These are phyloP conservation scores for Nepenthes gracilis DNA, from an alignment of 148 eudicot genomes.

Conservation along the genomic window DNA sequence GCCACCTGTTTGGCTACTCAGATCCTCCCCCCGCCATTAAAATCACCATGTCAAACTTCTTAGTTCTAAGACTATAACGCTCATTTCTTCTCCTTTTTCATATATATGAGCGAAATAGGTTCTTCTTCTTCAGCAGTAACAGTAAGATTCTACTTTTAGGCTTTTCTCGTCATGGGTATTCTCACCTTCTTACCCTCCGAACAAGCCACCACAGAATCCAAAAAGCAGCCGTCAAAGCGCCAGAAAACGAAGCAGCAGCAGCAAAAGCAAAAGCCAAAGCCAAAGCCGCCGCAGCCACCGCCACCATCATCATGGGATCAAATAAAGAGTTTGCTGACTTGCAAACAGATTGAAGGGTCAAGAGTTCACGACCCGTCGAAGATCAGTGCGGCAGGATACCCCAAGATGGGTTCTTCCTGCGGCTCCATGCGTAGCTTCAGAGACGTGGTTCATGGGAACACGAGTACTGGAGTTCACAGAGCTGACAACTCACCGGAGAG, in stretches of 20 bases:
- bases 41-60: too few relatives aligned
- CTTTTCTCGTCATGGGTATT: constrained; percentile 28
- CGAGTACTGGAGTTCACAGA: constrained; percentile 58
- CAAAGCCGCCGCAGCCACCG: not conserved
- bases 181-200: constrained; percentile 17
- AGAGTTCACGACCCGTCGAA: constrained; percentile 50
- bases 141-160: too few relatives aligned
- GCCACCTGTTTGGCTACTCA: too few relatives aligned
- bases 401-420: constrained; percentile 30
- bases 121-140: too few relatives aligned
- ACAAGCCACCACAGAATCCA: constrained; percentile 5
- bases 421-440: constrained; percentile 61
- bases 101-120: too few relatives aligned
- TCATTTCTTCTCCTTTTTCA: too few relatives aligned
- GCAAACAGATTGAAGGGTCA: constrained; percentile 53
- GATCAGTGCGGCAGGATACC: not conserved
- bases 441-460: constrained; percentile 65
- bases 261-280: constrained; percentile 3
- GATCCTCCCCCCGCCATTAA: too few relatives aligned
- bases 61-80: too few relatives aligned
- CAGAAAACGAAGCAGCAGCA: constrained; percentile 9
- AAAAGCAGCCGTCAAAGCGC: constrained; percentile 11
- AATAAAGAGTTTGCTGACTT: constrained; percentile 64
- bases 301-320: constrained; percentile 70
- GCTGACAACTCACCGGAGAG: constrained; percentile 75